phyloP scores from a whole-genome alignment of 139 green algal genomes.

The Volvox reticuliferus region DNA sequence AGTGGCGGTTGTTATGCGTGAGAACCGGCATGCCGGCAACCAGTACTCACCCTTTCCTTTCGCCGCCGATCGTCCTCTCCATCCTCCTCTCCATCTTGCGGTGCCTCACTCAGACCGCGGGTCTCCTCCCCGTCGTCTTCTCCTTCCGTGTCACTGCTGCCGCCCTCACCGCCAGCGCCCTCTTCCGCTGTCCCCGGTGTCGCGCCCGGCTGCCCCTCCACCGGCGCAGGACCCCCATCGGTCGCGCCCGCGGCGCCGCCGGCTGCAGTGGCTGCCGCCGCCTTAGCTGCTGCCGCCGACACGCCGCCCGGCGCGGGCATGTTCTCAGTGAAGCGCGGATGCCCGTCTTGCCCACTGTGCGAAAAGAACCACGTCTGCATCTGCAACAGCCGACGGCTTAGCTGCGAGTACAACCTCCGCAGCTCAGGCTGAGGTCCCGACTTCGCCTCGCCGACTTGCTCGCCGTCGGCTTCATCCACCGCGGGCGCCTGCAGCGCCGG shows the following conservation, averaged over 20 bases:
- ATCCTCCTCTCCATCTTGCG: constrained; percentile 32
- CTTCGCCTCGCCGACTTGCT: not conserved
- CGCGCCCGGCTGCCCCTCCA: not conserved
- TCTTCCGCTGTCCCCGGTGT: not conserved
- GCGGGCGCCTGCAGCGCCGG: not conserved
- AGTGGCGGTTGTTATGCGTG: too few relatives aligned
- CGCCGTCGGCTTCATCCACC: not conserved
- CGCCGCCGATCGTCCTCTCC: constrained; percentile 22
- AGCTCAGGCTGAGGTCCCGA: not conserved
- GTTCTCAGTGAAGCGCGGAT: constrained; percentile 37
- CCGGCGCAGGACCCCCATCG: not conserved
- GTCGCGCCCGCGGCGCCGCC: not conserved
- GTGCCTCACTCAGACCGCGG: constrained; percentile 13
- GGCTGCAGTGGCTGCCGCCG: not conserved
- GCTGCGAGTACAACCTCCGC: constrained; percentile 7
- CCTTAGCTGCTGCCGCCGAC: constrained; percentile 1
- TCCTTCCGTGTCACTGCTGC: constrained; percentile 28
- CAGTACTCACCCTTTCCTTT: constrained; percentile 32
- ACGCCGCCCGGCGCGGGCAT: constrained; percentile 25
- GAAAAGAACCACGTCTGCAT: constrained; percentile 37
- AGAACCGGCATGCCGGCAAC: not conserved
- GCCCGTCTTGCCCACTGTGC: constrained; percentile 33
- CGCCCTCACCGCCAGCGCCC: constrained; percentile 12
- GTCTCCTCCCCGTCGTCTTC: constrained; percentile 32
- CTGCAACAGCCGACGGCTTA: constrained; percentile 20